Conservation (phyloP, 2,329 filamentous ascomycete genomes). For the Lachnellula hyalina region DNA sequence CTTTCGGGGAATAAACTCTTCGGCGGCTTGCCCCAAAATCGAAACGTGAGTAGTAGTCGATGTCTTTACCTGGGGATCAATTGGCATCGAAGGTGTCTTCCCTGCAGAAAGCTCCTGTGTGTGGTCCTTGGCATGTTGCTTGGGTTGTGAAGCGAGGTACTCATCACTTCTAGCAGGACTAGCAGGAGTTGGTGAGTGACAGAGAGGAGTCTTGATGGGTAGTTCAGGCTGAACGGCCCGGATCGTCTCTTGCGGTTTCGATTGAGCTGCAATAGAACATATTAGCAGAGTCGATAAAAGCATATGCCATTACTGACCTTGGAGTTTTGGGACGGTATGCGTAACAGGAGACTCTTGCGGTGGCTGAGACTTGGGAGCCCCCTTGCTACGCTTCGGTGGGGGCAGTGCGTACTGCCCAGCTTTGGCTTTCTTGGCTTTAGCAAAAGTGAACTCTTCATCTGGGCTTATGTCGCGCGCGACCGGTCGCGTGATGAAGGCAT, state of each 20-base stretch:
- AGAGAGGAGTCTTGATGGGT: not conserved
- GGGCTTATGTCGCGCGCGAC: not conserved
- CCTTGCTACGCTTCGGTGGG: not conserved
- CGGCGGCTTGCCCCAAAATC: not conserved
- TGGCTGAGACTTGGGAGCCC: not conserved
- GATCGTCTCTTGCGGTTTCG: not conserved
- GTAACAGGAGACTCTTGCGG: not conserved
- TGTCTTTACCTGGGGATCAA: not conserved
- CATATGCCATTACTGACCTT: not conserved
- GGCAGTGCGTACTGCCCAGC: not conserved
- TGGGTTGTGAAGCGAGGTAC: not conserved
- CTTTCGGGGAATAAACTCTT: not conserved
- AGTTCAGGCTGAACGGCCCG: not conserved
- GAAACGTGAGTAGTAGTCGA: not conserved
- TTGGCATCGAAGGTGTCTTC: not conserved
- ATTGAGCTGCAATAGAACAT: not conserved
- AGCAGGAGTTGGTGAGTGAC: not conserved
- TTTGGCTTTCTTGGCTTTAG: not conserved
- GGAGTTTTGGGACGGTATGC: not conserved
- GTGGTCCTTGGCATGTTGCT: not conserved
- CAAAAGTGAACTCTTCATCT: not conserved
- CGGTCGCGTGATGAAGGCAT: not conserved
- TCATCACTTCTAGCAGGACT: not conserved
- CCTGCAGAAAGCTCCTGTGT: not conserved
- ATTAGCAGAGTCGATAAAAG: not conserved